Base-by-base conservation (phyloP, 768 basidiomycete genomes). In the Tylopilus plumbeoviolaceoides region DNA sequence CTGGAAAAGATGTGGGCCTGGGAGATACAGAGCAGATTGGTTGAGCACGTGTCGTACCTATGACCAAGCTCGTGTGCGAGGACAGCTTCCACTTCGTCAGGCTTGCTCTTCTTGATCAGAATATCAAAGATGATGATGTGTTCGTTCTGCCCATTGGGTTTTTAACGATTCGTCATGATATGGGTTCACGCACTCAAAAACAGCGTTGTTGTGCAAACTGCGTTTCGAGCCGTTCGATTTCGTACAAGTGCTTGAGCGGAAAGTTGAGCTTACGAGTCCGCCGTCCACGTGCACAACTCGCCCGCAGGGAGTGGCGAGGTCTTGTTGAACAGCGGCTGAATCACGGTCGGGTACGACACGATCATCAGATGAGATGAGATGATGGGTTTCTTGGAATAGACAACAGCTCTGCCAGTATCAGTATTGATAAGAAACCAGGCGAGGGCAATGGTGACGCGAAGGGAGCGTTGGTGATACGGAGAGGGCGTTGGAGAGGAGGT, bases 71-170 rank as follows among this genome's bases (percentile, higher is more conserved):
- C 94, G 70, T 98, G 95, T 0, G 93, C 93, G 40, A 98, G 81
- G 18, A 99, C 93, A 30, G 97, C 95, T 61, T 98, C 95, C 27
- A 99, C 92, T 69, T 98, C 92, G 23, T 91, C 89, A 0, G 94
- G 81, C 61, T 85, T 83, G 69, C 83, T 88, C 63, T 98, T 84
- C 64, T 95, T 86, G 70, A 98, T 93, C 58, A 99, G 81, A 0
- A 95, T 98, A 62, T 99, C 97, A 63, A 93, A 99, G 64, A 99
- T 89, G 68, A 98, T 92, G 59, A 95, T 91, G 71, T 94, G 91
- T 61, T 94, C 93, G 73, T 84, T 89, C 88, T 90, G 57, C 8
- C 15, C 10, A 36, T 14, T 2, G 15, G 8, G 11, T 6, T n/a
- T 11, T 48, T 2, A 48, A 33, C 40, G 12, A 6, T 15, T 4